Conservation (phyloP, 2,329 filamentous ascomycete species). For the Periconia sp. region DNA sequence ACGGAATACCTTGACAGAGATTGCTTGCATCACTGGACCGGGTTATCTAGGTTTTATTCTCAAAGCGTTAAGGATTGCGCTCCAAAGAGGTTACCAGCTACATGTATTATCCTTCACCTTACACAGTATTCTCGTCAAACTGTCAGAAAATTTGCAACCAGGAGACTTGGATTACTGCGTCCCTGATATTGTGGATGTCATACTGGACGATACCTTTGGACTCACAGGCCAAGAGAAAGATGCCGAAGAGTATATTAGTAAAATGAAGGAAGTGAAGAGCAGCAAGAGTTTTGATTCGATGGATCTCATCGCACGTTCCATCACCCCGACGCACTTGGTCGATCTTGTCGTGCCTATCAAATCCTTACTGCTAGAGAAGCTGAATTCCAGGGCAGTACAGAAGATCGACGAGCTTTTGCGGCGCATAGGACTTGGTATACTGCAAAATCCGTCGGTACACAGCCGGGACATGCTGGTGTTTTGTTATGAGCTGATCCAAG, state of each 20-base stretch:
- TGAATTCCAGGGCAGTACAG: conserved; percentile 78
- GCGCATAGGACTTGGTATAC: conserved; percentile 78
- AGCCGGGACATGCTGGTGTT: conserved; percentile 86
- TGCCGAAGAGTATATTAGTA: conserved; percentile 88
- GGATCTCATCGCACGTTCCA: conserved; percentile 83
- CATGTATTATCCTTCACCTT: conserved; percentile 95
- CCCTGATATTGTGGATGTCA: conserved; percentile 72
- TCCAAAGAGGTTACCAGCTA: conserved; percentile 85
- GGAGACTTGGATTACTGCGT: conserved; percentile 92
- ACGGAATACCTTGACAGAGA: conserved; percentile 81
- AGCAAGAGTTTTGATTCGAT: conserved; percentile 98
- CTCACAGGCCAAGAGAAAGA: conserved; percentile 93
- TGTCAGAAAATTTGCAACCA: conserved; percentile 70
- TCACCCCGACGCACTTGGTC: conserved; percentile 72
- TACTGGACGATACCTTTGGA: conserved; percentile 98
- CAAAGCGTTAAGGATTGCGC: conserved; percentile 80
- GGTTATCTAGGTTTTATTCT: conserved; percentile 89
- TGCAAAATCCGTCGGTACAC: conserved; percentile 77
- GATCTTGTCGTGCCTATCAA: conserved; percentile 78
- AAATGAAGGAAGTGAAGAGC: conserved; percentile 97
- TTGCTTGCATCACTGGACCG: conserved; percentile 77
- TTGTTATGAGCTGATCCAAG: conserved; percentile 90
- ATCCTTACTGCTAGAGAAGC: conserved; percentile 76
- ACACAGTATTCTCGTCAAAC: conserved; percentile 82
- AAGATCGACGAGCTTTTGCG: conserved; percentile 89